Percentiles rank a stretch among this genome's conserved stretches.
Evolutionary conservation across 345 rosid genomes (phyloP).

Genomic region (Populus alba): DNA sequence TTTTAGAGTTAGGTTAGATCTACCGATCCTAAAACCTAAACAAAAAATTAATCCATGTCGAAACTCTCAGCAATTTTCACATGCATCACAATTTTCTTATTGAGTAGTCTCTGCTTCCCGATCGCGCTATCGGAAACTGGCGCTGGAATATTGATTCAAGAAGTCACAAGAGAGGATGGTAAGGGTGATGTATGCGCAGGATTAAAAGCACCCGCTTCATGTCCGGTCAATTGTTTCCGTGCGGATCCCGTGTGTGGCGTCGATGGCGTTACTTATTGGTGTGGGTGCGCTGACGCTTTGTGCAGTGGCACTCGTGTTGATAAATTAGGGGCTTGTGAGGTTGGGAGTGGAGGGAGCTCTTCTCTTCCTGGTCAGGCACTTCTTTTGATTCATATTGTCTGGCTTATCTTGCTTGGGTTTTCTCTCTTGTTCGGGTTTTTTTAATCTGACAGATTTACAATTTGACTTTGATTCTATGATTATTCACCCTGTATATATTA

Average conservation of each 20-base stretch:
- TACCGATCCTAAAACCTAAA: not conserved
- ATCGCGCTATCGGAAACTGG: conserved; percentile 26
- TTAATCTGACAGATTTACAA: conserved; percentile 22
- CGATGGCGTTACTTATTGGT: conserved; percentile 91
- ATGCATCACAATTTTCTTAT: not conserved
- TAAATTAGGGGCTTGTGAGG: conserved; percentile 71
- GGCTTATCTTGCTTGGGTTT: conserved; percentile 83
- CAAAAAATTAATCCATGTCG: not conserved
- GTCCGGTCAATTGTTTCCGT: conserved; percentile 83
- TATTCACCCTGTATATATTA: not conserved
- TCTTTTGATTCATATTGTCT: conserved; percentile 81
- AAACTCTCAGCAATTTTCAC: not conserved
- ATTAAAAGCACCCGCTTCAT: conserved; percentile 39
- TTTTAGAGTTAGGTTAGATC: conserved; percentile 2
- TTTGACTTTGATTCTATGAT: not conserved
- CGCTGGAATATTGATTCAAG: conserved; percentile 22
- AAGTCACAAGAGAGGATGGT: conserved; percentile 32
- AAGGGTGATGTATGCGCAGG: conserved; percentile 40
- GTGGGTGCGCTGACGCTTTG: conserved; percentile 81
- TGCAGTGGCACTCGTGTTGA: conserved; percentile 65
- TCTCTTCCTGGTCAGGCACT: conserved; percentile 86
- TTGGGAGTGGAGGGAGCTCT: conserved; percentile 63
- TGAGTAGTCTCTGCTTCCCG: not conserved
- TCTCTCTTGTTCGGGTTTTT: conserved; percentile 79
- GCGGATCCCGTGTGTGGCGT: conserved; percentile 88